Base-by-base conservation (phyloP, 2,329 filamentous ascomycete genomes). In the Mycosphaerella sp. region DNA sequence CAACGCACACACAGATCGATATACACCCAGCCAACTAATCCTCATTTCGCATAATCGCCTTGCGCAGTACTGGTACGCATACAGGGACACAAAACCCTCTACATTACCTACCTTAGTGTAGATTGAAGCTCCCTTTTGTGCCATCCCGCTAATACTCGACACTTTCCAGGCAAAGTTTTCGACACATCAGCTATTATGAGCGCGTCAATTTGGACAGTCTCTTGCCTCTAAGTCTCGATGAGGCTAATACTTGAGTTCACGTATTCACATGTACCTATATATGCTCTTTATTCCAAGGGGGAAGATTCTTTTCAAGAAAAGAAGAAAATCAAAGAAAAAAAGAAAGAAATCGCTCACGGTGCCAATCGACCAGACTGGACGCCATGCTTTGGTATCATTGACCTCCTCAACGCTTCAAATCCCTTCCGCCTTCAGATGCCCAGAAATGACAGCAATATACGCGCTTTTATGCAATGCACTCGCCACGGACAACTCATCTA, bases 11-110 rank as follows among this genome's bases (percentile, higher is more conserved):
- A 53, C 65, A 92, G 88, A 90, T 63, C 79, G 79, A 55, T 95
- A 83, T 62, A 86, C 91, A 47, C 76, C 84, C 2, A 85, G 84
- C 0, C 83, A 91, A 61, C 77, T 96, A 21, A 83, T 95, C 46
- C 77, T 96, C 36, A 78, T 95, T 39, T 90, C 86, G 2, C 80
- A 83, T n/a, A 77, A 95, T 66, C 78, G 80, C 40, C 69, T 96
- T 51, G 91, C 89, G 8, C 48, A 51, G 23, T 51, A 44, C 12
- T 51, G 48, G 48, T 49, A 41, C 29, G 47, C 40, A 11, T 21
- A 29, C 12, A 8, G 31, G 6, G 17, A 21, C 6, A 29, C 8
- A 41, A 21, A 21, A 21, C 2, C 3, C 21, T 21, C 21, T 21
- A 21, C 21, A 21, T 21, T 21, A 21, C 21, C 14, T 14, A 12